A percentile compares a stretch with the other conserved stretches of the same genome.
These are phyloP conservation scores for Solanum sitiens DNA, from an alignment of 257 asterid genomes.

Conservation along the genomic window DNA sequence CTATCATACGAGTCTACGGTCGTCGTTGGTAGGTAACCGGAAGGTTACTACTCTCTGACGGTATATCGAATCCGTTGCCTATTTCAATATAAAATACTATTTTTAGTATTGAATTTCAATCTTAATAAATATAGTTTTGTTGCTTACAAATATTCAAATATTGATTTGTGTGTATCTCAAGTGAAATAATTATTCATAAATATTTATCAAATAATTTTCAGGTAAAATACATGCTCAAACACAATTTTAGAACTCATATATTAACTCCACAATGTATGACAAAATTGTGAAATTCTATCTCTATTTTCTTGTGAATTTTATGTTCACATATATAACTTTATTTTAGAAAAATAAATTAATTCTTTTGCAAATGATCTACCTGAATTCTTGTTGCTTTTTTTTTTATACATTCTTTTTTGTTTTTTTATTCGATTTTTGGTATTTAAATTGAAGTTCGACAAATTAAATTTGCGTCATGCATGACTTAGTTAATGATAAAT, in stretches of 20 bases:
- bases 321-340: not conserved
- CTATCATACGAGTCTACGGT: rapidly evolving
- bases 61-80: not conserved
- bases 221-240: not conserved
- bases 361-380: not conserved
- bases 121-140: not conserved
- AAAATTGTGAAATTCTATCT: not conserved
- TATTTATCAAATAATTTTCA: too few species aligned
- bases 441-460: not conserved
- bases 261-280: not conserved
- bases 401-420: too few species aligned
- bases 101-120: not conserved
- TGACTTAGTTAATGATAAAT: rapidly evolving
- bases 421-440: too few species aligned
- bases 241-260: not conserved
- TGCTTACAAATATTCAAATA: not conserved
- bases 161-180: not conserved
- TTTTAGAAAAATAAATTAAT: not conserved
- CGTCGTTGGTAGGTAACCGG: rapidly evolving
- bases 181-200: not conserved
- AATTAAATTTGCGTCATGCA: rapidly evolving
- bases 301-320: not conserved
- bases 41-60: not conserved
- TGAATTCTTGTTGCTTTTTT: not conserved
- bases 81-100: not conserved